Evolutionary conservation across 495 filamentous ascomycete genomes (phyloP).

Genomic region (Cercophora newfieldiana): DNA sequence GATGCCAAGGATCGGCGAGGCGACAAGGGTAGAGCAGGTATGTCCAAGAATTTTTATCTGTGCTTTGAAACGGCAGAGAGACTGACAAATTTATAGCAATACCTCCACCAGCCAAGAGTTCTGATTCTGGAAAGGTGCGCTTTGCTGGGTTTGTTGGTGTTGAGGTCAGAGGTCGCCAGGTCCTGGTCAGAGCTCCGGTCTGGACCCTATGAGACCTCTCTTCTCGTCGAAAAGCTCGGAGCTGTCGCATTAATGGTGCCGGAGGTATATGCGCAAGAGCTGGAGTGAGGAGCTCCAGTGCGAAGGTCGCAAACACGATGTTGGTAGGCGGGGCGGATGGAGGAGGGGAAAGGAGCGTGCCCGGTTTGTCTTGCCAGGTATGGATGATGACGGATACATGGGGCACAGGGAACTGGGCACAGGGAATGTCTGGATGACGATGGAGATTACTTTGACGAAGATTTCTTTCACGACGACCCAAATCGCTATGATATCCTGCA

Average conservation of each 20-base stretch:
- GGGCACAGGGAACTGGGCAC: not conserved
- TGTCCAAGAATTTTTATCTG: constrained; percentile 11
- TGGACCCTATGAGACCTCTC: constrained; percentile 56
- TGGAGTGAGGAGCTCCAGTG: not conserved
- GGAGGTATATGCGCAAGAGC: not conserved
- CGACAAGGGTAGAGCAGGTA: constrained; percentile 44
- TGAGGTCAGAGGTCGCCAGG: constrained; percentile 79
- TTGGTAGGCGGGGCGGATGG: not conserved
- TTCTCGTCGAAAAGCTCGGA: not conserved
- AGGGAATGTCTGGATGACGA: constrained; percentile 5
- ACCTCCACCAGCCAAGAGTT: constrained; percentile 47
- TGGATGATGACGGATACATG: constrained; percentile 7
- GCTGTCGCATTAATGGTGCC: not conserved
- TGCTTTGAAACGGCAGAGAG: not conserved
- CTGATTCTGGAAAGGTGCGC: constrained; percentile 56
- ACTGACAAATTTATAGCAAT: constrained; percentile 37
- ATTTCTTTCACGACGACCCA: constrained; percentile 13
- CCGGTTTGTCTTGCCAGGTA: not conserved
- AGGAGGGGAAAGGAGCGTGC: not conserved
- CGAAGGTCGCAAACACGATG: not conserved
- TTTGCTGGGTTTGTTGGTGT: constrained; percentile 84
- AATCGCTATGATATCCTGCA: constrained; percentile 18
- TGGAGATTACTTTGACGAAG: constrained; percentile 12
- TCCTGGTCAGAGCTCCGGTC: constrained; percentile 89
- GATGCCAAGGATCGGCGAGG: constrained; percentile 39